Evolutionary conservation across 2,329 filamentous ascomycete species (phyloP).

Genomic region (Fusarium albidum): DNA sequence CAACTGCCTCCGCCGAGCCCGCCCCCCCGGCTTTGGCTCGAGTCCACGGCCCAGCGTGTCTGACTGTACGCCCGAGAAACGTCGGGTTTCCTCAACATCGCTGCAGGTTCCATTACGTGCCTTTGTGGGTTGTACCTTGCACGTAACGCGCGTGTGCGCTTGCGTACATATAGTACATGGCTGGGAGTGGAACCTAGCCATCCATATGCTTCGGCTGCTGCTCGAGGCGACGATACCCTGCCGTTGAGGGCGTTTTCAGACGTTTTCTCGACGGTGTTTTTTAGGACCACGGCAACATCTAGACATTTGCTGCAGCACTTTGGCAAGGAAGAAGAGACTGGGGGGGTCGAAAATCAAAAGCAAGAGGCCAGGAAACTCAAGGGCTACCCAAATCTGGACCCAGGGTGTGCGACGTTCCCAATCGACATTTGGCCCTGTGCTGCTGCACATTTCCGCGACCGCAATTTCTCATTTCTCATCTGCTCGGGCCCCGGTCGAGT

Average conservation of each 20-base stretch:
- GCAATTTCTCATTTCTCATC: constrained; percentile 23
- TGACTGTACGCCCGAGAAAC: constrained; percentile 26
- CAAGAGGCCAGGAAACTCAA: neutral
- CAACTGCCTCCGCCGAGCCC: constrained; percentile 9
- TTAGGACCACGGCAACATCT: neutral
- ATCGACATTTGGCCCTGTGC: constrained; percentile 16
- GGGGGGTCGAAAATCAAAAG: neutral
- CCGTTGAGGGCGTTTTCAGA: constrained; percentile 10
- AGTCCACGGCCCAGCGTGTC: constrained; percentile 5
- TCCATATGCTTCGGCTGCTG: neutral
- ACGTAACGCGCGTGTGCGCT: constrained; percentile 17
- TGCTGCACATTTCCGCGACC: constrained; percentile 24
- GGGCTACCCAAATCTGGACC: constrained; percentile 11
- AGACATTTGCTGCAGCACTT: neutral
- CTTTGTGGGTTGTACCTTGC: constrained; percentile 23
- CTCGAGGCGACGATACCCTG: constrained; percentile 16
- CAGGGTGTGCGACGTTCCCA: constrained; percentile 18
- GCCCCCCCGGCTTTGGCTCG: neutral
- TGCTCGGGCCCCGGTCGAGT: constrained; percentile 20
- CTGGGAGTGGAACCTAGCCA: constrained; percentile 8
- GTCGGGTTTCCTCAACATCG: constrained; percentile 26
- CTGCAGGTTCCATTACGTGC: constrained; percentile 25
- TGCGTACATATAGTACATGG: constrained; percentile 12
- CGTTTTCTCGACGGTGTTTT: constrained; percentile 7
- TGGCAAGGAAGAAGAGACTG: neutral